A percentile compares a stretch with the other conserved stretches of the same genome.
phyloP scores from a whole-genome alignment of 129 eudicot genomes.

The Helianthus tuberosus region DNA sequence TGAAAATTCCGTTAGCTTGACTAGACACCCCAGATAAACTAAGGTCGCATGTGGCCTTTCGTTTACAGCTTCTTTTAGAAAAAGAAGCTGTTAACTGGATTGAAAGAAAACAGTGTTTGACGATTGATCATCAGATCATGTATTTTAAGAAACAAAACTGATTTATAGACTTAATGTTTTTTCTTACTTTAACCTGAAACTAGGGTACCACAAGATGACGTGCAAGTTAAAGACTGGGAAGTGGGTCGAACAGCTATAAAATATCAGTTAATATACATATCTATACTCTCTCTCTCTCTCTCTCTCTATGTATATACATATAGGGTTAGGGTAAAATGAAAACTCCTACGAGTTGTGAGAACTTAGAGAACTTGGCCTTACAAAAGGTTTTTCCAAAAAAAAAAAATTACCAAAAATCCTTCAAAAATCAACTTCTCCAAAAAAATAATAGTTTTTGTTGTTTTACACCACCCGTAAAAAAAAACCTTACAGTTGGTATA shows the following conservation, averaged over 20 bases:
- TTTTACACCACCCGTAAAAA: too few species aligned
- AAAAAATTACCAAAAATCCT: too few species aligned
- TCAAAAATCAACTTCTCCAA: too few species aligned
- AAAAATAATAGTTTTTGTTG: too few species aligned
- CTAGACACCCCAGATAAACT: background rate
- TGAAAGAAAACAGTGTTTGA: background rate
- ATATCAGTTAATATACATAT: too few species aligned
- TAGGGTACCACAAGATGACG: background rate
- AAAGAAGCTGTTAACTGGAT: background rate
- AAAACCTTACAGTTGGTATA: too few species aligned
- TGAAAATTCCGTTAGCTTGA: conserved; percentile 5
- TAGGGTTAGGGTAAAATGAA: too few species aligned
- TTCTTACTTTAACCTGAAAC: background rate
- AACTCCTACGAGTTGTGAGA: background rate
- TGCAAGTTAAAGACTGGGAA: background rate
- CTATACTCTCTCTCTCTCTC: too few species aligned
- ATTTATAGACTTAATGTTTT: background rate
- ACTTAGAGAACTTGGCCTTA: too few species aligned
- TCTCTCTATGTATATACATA: too few species aligned
- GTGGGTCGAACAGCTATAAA: background rate
- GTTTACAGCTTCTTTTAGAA: background rate
- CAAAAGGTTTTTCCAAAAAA: too few species aligned
- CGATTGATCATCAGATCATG: background rate
- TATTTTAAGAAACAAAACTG: background rate
- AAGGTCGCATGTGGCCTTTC: background rate